These are phyloP conservation scores for Aspergillus campestris DNA, from an alignment of 495 filamentous ascomycete species.

Conservation along the genomic window DNA sequence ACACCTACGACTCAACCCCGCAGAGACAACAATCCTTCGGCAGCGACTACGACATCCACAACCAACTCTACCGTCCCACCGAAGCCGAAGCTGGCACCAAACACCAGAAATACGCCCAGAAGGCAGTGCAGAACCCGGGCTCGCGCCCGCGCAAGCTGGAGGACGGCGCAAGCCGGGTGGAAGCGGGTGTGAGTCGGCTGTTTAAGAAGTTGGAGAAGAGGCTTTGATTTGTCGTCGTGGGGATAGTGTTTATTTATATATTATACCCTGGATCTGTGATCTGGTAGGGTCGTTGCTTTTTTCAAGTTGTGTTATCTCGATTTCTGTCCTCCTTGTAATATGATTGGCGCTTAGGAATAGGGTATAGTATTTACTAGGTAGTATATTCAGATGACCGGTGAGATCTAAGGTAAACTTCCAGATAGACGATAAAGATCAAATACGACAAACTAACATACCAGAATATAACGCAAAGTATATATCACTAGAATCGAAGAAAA, in stretches of 20 bases:
- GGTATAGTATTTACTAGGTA: too few species aligned
- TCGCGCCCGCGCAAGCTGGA: conserved; percentile 53
- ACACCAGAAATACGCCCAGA: conserved; percentile 40
- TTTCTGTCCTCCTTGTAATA: too few species aligned
- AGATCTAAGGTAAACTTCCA: background rate
- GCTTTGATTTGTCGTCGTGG: conserved; percentile 44
- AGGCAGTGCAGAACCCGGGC: conserved; percentile 42
- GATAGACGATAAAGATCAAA: background rate
- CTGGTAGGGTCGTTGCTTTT: background rate
- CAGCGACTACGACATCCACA: conserved; percentile 60
- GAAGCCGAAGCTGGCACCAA: conserved; percentile 46
- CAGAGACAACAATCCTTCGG: conserved; percentile 22
- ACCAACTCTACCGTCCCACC: conserved; percentile 69
- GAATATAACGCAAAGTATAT: background rate
- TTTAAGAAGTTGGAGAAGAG: conserved; percentile 88
- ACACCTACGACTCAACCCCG: conserved; percentile 40
- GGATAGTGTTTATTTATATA: background rate
- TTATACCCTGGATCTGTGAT: background rate
- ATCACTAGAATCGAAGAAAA: conserved; percentile 1
- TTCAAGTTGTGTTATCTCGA: too few species aligned
- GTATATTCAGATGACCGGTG: too few species aligned
- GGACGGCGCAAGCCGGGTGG: conserved; percentile 56
- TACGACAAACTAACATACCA: background rate
- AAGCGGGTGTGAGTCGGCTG: conserved; percentile 71
- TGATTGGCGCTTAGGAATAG: too few species aligned